A percentile compares a stretch with the other conserved stretches of the same genome.
Conservation (phyloP, 1,139 yeast species). For the Arxiozyma heterogenica region DNA sequence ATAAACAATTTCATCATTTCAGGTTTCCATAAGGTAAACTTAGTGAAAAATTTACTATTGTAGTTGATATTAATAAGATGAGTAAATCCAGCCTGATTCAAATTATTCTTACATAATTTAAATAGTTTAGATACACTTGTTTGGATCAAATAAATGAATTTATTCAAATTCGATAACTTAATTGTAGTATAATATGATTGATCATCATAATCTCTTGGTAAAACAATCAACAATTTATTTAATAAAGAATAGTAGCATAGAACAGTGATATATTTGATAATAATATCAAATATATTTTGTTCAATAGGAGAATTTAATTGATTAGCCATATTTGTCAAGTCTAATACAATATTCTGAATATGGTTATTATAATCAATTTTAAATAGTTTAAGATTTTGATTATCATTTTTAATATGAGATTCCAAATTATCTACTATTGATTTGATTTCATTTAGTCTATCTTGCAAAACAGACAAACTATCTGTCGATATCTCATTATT, state of each 20-base stretch:
- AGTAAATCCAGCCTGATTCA: not conserved
- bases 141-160: constrained; percentile 8
- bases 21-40: constrained; percentile 4
- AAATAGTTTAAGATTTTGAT: not conserved
- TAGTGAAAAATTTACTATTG: not conserved
- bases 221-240: constrained; percentile 10
- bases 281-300: constrained; percentile 5
- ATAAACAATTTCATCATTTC: constrained; percentile 11
- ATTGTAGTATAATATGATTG: constrained; percentile 16
- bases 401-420: not conserved
- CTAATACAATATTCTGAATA: not conserved
- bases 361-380: not conserved
- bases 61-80: not conserved
- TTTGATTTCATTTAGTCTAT: constrained; percentile 4
- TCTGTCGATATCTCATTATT: not conserved
- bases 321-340: not conserved
- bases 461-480: constrained; percentile 1
- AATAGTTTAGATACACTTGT: constrained; percentile 1
- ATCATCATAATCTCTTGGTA: constrained; percentile 16
- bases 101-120: constrained; percentile 4
- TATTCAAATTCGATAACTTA: constrained; percentile 24
- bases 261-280: constrained; percentile 12
- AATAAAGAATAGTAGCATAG: constrained; percentile 19
- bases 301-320: constrained; percentile 1
- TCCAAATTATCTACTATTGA: constrained; percentile 1